A percentile compares a stretch with the other conserved stretches of the same genome.
Evolutionary conservation across 345 rosid species (phyloP).

Genomic region (Arabidopsis suecica): DNA sequence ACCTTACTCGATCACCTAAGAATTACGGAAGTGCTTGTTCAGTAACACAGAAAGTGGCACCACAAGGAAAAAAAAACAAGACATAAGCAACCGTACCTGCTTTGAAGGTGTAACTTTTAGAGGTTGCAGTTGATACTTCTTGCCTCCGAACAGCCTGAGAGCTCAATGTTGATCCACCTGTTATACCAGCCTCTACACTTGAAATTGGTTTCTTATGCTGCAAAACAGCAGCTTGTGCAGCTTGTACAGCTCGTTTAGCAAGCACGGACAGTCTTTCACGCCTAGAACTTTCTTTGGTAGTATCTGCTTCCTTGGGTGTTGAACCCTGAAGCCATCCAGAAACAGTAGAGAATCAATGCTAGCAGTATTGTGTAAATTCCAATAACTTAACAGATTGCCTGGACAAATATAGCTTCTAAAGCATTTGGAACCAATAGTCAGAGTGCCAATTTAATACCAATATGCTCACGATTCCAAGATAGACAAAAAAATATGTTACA

Average conservation of each 20-base stretch:
- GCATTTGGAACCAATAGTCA: constrained; percentile 3
- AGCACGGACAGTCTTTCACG: constrained; percentile 64
- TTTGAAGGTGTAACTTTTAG: constrained; percentile 77
- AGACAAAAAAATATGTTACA: not conserved
- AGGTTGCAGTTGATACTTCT: constrained; percentile 89
- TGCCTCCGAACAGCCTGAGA: constrained; percentile 80
- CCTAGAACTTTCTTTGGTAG: constrained; percentile 64
- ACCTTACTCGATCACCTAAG: constrained; percentile 94
- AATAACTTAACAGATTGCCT: constrained; percentile 3
- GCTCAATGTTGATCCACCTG: constrained; percentile 77
- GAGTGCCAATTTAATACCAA: constrained; percentile 6
- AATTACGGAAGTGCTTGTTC: constrained; percentile 31
- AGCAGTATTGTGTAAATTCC: not conserved
- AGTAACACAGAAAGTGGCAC: constrained; percentile 23
- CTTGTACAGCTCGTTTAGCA: constrained; percentile 57
- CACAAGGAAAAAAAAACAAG: constrained; percentile 12
- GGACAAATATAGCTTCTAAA: constrained; percentile 6
- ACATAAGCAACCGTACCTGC: constrained; percentile 55
- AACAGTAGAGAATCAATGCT: constrained; percentile 24
- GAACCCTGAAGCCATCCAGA: constrained; percentile 60
- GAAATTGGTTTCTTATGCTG: constrained; percentile 87
- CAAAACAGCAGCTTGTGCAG: constrained; percentile 56
- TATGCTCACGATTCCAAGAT: not conserved
- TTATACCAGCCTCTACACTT: constrained; percentile 91
- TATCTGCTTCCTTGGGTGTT: constrained; percentile 64